phyloP scores from a whole-genome alignment of 2,329 filamentous ascomycete genomes.

The Aspergillus fischeri region DNA sequence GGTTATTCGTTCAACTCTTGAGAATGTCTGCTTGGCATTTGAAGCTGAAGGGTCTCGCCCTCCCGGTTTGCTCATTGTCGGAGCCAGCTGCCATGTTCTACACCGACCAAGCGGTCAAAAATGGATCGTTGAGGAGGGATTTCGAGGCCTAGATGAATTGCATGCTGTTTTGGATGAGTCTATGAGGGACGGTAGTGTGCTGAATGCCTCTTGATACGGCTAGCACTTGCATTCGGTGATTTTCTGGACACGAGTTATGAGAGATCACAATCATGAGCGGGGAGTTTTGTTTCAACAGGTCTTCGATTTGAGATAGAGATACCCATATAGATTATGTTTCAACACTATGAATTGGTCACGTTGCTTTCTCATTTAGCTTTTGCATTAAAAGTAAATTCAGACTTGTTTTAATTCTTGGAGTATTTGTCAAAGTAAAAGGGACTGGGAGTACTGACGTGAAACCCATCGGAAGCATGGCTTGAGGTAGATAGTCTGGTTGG shows the following conservation, averaged over 20 bases:
- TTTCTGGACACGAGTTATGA: slow-evolving; percentile 5
- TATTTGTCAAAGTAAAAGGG: neutral
- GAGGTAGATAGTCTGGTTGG: no score
- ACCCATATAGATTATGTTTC: slow-evolving; percentile 10
- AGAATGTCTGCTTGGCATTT: slow-evolving; percentile 73
- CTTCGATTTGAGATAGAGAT: slow-evolving; percentile 10
- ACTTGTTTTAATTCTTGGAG: no score
- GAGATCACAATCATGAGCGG: neutral
- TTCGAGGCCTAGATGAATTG: slow-evolving; percentile 63
- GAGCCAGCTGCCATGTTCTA: slow-evolving; percentile 75
- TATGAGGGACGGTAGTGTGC: slow-evolving; percentile 7
- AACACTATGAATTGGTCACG: neutral
- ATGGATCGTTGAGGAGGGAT: slow-evolving; percentile 87
- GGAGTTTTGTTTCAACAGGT: neutral
- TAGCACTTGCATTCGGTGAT: neutral
- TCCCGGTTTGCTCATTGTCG: slow-evolving; percentile 82
- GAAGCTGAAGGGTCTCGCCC: slow-evolving; percentile 86
- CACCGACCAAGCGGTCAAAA: slow-evolving; percentile 56
- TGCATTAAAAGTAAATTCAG: neutral
- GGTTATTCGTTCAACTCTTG: slow-evolving; percentile 81
- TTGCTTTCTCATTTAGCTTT: neutral
- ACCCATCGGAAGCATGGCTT: neutral
- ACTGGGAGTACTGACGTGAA: neutral
- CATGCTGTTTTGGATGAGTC: slow-evolving; percentile 23
- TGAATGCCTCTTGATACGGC: slow-evolving; percentile 1